Base-by-base conservation (phyloP, 2,329 filamentous ascomycete genomes). In the Calonectria pseudoreteaudii region DNA sequence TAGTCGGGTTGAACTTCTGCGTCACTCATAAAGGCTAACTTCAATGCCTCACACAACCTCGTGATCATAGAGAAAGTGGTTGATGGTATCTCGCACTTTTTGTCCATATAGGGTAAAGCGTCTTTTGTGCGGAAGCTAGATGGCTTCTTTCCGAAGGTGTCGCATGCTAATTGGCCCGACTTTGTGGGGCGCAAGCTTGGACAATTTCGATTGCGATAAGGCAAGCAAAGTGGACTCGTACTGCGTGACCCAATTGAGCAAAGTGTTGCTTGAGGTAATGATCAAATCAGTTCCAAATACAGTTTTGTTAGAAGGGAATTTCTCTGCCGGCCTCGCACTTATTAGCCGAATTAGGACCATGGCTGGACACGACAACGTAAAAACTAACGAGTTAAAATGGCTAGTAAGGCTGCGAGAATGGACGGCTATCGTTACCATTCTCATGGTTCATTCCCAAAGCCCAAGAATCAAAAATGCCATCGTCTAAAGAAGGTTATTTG, bases 401-500 rank as follows among this genome's bases (percentile, higher is more conserved):
- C 13, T 28, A 20, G 5, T 3, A 36, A 2, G 16, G n/a, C 56
- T 36, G 36, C 56, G 5, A 26, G 10, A 3, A 60, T 11, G 44
- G 20, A 23, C 44, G 2, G 41, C 13, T 23, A 23, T 23, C 11
- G n/a, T n/a, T 8, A 23, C 44, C n/a, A 23, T 47, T 47, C n/a
- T 47, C n/a, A 11, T 47, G 44, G 13, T 47, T 23, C 44, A 47
- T 47, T 7, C 20, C 41, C 9, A 8, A 47, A 47, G 4, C 44
- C 44, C 11, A 23, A 60, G 9, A 18, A 7, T 38, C 13, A 4
- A 60, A 8, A 38, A 76, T 77, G 76, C 66, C 71, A 3, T 53
- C 62, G 7, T 71, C 75, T n/a, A 60, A 36, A 18, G 76, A 78
- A 69, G 76, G 76, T 6, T 74, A 73, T 52, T 20, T 78, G 0